Percentiles rank a stretch among this genome's conserved stretches.
These are phyloP conservation scores for Colletotrichum plurivorum DNA, from an alignment of 2,329 filamentous ascomycete genomes.

Conservation along the genomic window DNA sequence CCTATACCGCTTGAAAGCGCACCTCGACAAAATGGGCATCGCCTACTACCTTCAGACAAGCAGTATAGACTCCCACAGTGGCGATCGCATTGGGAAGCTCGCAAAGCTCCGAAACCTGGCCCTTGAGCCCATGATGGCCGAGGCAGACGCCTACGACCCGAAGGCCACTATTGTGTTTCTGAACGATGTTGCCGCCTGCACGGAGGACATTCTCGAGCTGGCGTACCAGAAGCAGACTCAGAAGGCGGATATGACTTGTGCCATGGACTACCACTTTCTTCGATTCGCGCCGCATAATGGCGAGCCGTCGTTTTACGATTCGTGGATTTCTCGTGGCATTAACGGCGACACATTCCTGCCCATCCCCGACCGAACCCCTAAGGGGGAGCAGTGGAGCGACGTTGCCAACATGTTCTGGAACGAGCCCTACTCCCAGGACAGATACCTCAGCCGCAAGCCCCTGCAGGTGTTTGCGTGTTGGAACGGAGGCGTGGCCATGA, in stretches of 20 bases:
- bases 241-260: constrained; percentile 70
- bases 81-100: constrained; percentile 62
- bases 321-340: constrained; percentile 67
- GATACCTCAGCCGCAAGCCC: constrained; percentile 56
- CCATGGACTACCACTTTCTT: constrained; percentile 69
- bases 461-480: constrained; percentile 74
- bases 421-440: constrained; percentile 52
- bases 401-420: constrained; percentile 69
- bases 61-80: constrained; percentile 57
- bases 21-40: constrained; percentile 55
- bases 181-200: constrained; percentile 67
- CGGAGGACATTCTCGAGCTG: constrained; percentile 65
- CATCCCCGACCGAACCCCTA: constrained; percentile 54
- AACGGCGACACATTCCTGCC: constrained; percentile 69
- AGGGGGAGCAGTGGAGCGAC: constrained; percentile 61
- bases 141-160: constrained; percentile 42
- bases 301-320: constrained; percentile 67
- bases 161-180: constrained; percentile 64
- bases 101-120: constrained; percentile 68
- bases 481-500: constrained; percentile 69
- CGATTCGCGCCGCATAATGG: constrained; percentile 43
- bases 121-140: constrained; percentile 59
- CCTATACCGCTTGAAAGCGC: constrained; percentile 57
- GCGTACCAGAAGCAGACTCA: constrained; percentile 62
- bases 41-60: constrained; percentile 60